phyloP scores from a whole-genome alignment of 2,329 filamentous ascomycete species.

The Aspergillus fumigatiaffinis region DNA sequence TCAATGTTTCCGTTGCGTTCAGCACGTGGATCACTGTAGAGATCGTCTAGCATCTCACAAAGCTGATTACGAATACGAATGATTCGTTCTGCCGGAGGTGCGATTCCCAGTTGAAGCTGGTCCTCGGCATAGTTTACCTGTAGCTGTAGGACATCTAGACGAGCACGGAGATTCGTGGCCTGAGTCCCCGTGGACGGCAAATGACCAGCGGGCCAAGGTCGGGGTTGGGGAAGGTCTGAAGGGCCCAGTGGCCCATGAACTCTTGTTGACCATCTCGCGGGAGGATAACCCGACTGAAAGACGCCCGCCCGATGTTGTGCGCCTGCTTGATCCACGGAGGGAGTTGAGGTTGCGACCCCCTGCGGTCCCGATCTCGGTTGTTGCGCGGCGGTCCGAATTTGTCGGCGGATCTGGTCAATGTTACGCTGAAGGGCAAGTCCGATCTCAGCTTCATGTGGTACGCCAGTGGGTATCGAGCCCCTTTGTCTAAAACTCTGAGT shows the following conservation, averaged over 20 bases:
- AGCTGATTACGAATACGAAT: conserved; percentile 27
- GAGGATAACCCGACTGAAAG: conserved; percentile 1
- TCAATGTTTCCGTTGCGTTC: conserved; percentile 24
- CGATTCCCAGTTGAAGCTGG: conserved; percentile 23
- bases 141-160: conserved; percentile 17
- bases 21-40: conserved; percentile 22
- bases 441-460: conserved; percentile 14
- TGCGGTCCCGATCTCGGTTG: conserved; percentile 1
- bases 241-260: background rate
- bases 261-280: conserved; percentile 2
- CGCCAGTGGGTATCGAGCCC: conserved; percentile 5
- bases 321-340: conserved; percentile 1
- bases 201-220: background rate
- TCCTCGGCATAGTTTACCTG: conserved; percentile 26
- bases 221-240: background rate
- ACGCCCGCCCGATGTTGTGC: conserved; percentile 5
- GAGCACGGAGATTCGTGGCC: conserved; percentile 8
- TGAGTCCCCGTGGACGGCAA: conserved; percentile 1
- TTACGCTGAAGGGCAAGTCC: conserved; percentile 18
- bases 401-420: conserved; percentile 19
- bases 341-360: conserved; percentile 1
- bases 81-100: conserved; percentile 30
- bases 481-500: conserved; percentile 11
- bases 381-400: conserved; percentile 12
- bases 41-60: conserved; percentile 30